Percentiles rank a stretch among this genome's conserved stretches.
Conservation (phyloP, 306 rosid genomes). For the Ammopiptanthus mongolicus region DNA sequence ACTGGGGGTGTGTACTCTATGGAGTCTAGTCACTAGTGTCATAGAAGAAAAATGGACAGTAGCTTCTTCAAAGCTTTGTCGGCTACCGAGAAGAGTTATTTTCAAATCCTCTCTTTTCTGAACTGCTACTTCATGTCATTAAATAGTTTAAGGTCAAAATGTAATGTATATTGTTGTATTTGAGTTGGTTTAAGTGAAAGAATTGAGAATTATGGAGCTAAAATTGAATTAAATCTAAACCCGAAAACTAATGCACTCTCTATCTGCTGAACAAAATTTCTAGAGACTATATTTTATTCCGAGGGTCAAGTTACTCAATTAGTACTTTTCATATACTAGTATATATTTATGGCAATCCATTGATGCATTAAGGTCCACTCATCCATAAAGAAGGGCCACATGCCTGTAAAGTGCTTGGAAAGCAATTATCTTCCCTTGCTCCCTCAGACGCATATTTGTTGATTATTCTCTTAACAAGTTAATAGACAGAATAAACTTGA, state of each 20-base stretch:
- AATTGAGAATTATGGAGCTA: too few species aligned
- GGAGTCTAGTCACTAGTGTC: background rate
- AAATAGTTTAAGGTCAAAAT: background rate
- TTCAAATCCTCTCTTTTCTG: background rate
- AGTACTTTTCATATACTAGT: background rate
- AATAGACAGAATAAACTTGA: background rate
- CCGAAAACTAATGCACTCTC: background rate
- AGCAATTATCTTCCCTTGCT: conserved; percentile 9
- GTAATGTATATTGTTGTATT: background rate
- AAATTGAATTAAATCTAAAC: background rate
- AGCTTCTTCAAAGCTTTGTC: conserved; percentile 15
- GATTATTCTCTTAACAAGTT: background rate
- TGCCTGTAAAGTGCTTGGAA: conserved; percentile 28
- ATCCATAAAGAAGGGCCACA: conserved; percentile 23
- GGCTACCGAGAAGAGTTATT: background rate
- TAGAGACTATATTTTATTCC: background rate
- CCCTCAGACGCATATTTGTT: background rate
- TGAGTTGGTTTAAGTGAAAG: background rate
- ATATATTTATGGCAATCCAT: conserved; percentile 10
- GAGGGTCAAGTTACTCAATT: background rate
- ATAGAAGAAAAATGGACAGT: background rate
- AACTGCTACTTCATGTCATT: background rate
- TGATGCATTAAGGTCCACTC: background rate
- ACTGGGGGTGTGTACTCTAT: background rate
- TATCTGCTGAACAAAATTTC: background rate